Evolutionary conservation across 768 basidiomycete genomes (phyloP).

Genomic region (Trametes elegans): DNA sequence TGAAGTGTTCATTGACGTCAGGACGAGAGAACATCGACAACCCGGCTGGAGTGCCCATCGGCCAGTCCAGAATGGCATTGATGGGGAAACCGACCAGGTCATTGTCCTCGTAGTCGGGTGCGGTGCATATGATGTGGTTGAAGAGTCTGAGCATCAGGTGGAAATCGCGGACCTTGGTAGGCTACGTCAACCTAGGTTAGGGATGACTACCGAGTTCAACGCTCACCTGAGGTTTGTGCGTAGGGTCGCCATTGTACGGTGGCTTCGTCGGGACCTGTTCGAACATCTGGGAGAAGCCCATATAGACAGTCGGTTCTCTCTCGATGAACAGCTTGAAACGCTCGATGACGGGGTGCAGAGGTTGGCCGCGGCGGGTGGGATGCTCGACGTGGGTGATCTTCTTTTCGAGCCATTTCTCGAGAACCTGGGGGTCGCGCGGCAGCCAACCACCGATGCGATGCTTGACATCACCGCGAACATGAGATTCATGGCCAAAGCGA

Average conservation of each 20-base stretch:
- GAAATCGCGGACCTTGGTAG: conserved; percentile 41
- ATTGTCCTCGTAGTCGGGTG: conserved; percentile 41
- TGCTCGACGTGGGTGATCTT: conserved; percentile 12
- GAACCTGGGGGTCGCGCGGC: conserved; percentile 2
- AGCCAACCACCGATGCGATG: conserved; percentile 15
- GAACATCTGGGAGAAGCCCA: conserved; percentile 38
- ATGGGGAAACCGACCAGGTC: conserved; percentile 47
- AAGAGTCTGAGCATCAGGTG: conserved; percentile 39
- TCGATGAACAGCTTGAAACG: conserved; percentile 28
- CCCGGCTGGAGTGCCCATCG: conserved; percentile 39
- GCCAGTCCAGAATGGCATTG: conserved; percentile 44
- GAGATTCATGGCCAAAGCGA: neutral
- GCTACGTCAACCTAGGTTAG: neutral
- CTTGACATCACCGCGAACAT: neutral
- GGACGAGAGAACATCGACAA: conserved; percentile 37
- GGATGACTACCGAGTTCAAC: neutral
- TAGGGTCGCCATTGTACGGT: conserved; percentile 13
- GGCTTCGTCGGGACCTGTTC: conserved; percentile 24
- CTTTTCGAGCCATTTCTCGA: conserved; percentile 11
- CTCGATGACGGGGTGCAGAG: conserved; percentile 16
- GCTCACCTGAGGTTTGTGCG: conserved; percentile 6
- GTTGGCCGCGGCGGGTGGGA: conserved; percentile 5
- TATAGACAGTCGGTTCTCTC: conserved; percentile 31
- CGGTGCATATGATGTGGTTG: conserved; percentile 41
- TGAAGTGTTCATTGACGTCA: conserved; percentile 45